phyloP scores from a whole-genome alignment of 345 rosid genomes.

The Capsella bursapastoris region DNA sequence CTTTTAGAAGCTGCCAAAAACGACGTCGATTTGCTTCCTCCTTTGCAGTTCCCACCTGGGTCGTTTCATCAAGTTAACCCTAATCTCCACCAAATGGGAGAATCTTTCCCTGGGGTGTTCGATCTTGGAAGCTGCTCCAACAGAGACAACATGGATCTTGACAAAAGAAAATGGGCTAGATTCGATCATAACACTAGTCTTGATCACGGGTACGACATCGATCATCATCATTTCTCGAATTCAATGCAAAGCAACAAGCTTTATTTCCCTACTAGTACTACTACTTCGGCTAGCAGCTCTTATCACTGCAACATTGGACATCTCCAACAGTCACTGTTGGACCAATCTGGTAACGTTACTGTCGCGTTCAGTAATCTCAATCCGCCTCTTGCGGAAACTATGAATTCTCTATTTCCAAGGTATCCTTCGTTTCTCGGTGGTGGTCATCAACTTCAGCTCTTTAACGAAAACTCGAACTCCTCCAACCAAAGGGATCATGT shows the following conservation, averaged over 20 bases:
- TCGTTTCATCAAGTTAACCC: constrained; percentile 46
- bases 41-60: constrained; percentile 71
- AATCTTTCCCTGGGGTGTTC: constrained; percentile 42
- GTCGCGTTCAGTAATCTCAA: constrained; percentile 45
- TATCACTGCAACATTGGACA: constrained; percentile 58
- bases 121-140: constrained; percentile 51
- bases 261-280: constrained; percentile 35
- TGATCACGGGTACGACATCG: constrained; percentile 28
- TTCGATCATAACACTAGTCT: constrained; percentile 1
- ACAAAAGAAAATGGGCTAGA: constrained; percentile 59
- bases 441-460: constrained; percentile 52
- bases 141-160: constrained; percentile 33
- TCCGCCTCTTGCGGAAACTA: constrained; percentile 40
- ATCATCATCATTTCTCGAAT: constrained; percentile 51
- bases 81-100: constrained; percentile 46
- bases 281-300: constrained; percentile 43
- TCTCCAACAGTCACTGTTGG: constrained; percentile 58
- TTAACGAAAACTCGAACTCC: constrained; percentile 38
- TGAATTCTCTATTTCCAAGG: constrained; percentile 54
- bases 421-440: constrained; percentile 49
- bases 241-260: constrained; percentile 45
- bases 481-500: constrained; percentile 36
- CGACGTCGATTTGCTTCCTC: constrained; percentile 86
- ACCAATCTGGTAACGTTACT: constrained; percentile 65
- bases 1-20: constrained; percentile 65